Evolutionary conservation across 148 eudicot species (phyloP).

Genomic region (Nepenthes gracilis): DNA sequence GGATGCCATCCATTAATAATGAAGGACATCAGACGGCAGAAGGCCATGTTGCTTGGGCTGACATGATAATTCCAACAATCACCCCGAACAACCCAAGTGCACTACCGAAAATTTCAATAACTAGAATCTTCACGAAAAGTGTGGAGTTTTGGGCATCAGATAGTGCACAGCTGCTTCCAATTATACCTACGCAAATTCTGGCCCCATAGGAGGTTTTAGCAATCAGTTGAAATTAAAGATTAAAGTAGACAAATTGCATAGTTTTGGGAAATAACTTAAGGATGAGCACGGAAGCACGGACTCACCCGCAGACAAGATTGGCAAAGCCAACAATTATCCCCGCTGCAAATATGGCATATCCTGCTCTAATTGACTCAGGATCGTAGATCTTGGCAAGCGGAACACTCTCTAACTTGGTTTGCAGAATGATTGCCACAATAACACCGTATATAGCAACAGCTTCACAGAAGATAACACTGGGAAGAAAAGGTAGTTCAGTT

Average conservation of each 20-base stretch:
- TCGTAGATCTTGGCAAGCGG: conserved; percentile 51
- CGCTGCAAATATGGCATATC: conserved; percentile 91
- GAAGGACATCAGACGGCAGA: background rate
- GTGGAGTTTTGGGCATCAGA: conserved; percentile 98
- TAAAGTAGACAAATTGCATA: background rate
- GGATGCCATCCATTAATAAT: too few relatives aligned
- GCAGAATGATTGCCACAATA: conserved; percentile 95
- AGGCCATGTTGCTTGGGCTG: conserved; percentile 99
- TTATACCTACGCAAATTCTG: conserved; percentile 93
- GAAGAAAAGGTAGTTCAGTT: conserved; percentile 2
- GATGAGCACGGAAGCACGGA: background rate
- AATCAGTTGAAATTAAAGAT: background rate
- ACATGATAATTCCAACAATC: conserved; percentile 97
- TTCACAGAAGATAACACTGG: conserved; percentile 94
- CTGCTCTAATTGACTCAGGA: conserved; percentile 89
- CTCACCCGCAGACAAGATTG: conserved; percentile 94
- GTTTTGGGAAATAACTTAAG: conserved; percentile 1
- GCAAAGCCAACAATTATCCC: conserved; percentile 97
- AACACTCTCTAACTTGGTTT: conserved; percentile 92
- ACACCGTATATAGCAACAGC: conserved; percentile 99
- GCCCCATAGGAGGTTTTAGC: background rate
- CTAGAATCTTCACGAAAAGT: conserved; percentile 89
- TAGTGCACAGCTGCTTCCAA: conserved; percentile 99
- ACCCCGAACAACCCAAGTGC: conserved; percentile 98
- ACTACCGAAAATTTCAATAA: conserved; percentile 94